Evolutionary conservation across 371 early-diverging fungal genomes (phyloP).

Genomic region (Batrachochytrium dendrobatidis): DNA sequence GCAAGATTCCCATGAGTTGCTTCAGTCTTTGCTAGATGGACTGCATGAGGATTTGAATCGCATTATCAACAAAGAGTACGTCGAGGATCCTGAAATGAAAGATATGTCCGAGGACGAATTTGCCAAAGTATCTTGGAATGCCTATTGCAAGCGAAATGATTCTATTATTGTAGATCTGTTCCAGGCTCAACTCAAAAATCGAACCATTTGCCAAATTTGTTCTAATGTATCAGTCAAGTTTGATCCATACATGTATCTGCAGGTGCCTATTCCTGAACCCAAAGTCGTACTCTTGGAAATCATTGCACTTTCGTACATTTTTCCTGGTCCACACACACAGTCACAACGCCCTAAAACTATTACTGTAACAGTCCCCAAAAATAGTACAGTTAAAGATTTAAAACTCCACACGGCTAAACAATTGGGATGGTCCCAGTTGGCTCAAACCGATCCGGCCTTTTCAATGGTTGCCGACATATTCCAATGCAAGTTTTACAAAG

Average conservation of each 20-base stretch:
- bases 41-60: slow-evolving; percentile 56
- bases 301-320: slow-evolving; percentile 9
- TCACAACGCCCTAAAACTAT: background rate
- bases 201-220: slow-evolving; percentile 58
- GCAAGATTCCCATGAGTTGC: slow-evolving; percentile 58
- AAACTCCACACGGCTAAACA: slow-evolving; percentile 9
- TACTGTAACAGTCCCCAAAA: background rate
- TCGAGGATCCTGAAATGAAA: slow-evolving; percentile 68
- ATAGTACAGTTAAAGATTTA: background rate
- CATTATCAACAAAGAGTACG: slow-evolving; percentile 59
- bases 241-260: slow-evolving; percentile 84
- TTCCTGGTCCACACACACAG: background rate
- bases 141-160: slow-evolving; percentile 68
- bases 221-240: slow-evolving; percentile 64
- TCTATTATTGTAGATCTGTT: slow-evolving; percentile 85
- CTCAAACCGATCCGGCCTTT: background rate
- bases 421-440: background rate
- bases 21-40: slow-evolving; percentile 44
- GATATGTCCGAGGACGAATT: slow-evolving; percentile 43
- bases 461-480: slow-evolving; percentile 52
- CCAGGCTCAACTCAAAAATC: slow-evolving; percentile 74
- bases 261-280: slow-evolving; percentile 82
- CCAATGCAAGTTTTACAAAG: slow-evolving; percentile 52
- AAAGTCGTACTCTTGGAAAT: slow-evolving; percentile 12
- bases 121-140: slow-evolving; percentile 68